Evolutionary conservation across 352 stramenopile genomes (phyloP).

Genomic region (Globisporangium heterothallicum): DNA sequence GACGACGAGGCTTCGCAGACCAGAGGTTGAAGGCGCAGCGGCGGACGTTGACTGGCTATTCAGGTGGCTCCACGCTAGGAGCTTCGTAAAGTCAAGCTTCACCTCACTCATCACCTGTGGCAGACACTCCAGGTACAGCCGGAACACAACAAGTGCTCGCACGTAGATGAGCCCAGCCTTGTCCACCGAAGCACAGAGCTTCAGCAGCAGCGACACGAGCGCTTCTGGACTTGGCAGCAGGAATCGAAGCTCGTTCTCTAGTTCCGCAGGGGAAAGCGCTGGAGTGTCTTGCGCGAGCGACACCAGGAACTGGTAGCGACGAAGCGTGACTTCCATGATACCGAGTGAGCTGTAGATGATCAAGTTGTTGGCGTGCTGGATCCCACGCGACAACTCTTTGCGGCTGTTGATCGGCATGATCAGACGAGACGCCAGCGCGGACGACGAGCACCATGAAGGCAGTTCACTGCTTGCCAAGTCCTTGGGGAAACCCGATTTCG

Average conservation of each 20-base stretch:
- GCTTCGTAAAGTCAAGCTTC: conserved; percentile 83
- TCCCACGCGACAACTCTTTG: conserved; percentile 76
- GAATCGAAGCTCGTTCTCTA: conserved; percentile 64
- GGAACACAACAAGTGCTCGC: conserved; percentile 66
- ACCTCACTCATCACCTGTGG: conserved; percentile 71
- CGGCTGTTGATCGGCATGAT: conserved; percentile 62
- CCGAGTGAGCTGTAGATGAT: conserved; percentile 73
- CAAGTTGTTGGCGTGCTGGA: conserved; percentile 71
- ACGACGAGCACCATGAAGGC: conserved; percentile 38
- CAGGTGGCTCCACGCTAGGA: conserved; percentile 55
- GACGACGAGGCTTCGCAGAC: conserved; percentile 38
- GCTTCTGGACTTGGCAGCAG: conserved; percentile 72
- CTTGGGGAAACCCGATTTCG: conserved; percentile 19
- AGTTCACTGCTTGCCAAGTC: background rate
- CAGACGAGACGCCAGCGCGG: conserved; percentile 49
- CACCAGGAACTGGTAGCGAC: conserved; percentile 42
- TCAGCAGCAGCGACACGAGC: conserved; percentile 74
- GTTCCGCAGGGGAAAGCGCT: conserved; percentile 17
- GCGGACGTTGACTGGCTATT: conserved; percentile 8
- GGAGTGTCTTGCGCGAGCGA: conserved; percentile 8
- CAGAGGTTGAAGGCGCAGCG: background rate
- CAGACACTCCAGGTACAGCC: conserved; percentile 69
- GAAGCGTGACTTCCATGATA: conserved; percentile 54
- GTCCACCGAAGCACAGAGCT: conserved; percentile 46
- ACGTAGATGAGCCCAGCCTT: conserved; percentile 58